Percentiles rank a stretch among this genome's conserved stretches.
Evolutionary conservation across 176 grass and related monocot species (phyloP).

Genomic region (Cenchrus fungigraminus): DNA sequence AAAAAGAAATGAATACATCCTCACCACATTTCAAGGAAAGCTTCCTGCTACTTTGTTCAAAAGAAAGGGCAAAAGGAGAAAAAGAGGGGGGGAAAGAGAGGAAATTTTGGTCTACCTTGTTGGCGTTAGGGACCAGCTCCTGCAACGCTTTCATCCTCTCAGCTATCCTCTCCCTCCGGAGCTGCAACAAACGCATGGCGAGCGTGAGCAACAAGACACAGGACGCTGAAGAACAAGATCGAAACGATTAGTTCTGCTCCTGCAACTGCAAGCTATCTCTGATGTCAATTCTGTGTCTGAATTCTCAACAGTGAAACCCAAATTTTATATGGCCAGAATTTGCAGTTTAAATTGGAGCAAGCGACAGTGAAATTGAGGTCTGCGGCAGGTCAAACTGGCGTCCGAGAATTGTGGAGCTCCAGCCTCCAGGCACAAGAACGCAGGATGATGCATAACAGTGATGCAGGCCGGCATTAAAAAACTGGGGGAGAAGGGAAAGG

Average conservation of each 20-base stretch:
- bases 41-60: constrained; percentile 41
- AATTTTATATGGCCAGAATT: background rate
- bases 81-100: constrained; percentile 25
- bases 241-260: background rate
- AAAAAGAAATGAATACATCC: constrained; percentile 29
- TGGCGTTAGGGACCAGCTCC: constrained; percentile 87
- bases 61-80: constrained; percentile 24
- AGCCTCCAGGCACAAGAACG: constrained; percentile 11
- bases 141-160: constrained; percentile 98
- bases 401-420: constrained; percentile 36
- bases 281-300: background rate
- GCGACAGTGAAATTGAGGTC: background rate
- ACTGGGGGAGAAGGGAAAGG: constrained; percentile 34
- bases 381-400: constrained; percentile 11
- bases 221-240: constrained; percentile 14
- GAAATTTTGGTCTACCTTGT: constrained; percentile 64
- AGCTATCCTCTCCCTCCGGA: constrained; percentile 95
- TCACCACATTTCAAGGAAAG: constrained; percentile 52
- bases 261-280: background rate
- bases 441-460: background rate
- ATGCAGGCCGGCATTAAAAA: constrained; percentile 14
- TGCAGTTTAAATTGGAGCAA: background rate
- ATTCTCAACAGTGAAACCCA: background rate
- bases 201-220: constrained; percentile 27
- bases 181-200: constrained; percentile 57